Evolutionary conservation across 495 filamentous ascomycete genomes (phyloP), one percentile per base, ranked within the genome.

Genomic region (Staphylotrichum tortipilum): DNA sequence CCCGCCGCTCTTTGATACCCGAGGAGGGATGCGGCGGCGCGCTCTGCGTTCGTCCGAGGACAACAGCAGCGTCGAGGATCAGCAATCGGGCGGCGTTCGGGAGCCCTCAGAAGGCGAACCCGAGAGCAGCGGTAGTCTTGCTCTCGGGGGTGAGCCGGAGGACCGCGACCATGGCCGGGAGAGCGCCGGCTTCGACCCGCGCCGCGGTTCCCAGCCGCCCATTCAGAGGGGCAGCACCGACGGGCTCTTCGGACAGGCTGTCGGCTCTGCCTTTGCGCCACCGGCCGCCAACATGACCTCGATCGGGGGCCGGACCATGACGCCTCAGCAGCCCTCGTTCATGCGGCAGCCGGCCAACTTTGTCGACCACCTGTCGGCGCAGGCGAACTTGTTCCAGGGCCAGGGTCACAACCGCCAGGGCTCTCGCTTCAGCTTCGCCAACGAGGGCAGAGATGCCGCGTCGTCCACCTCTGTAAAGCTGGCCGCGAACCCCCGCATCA

Each of bases 91-190:
- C 7, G 69, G 68, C 11, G 59, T 59, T 15, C 55, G 59, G 9
- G 70, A 67, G 28, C 63, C 67, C 6, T 73, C 72, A 0, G 73
- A 75, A 38, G 68, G 63, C 33, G 75, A 79, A 38, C 79, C 81
- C 3, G 88, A 88, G 59, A 87, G 84, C 61, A 87, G 89, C 39
- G 73, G 73, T 10, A 96, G 90, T 60, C 74, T 94, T 29, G 88
- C 91, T 46, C 75, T 96, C 15, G 90, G 90, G 45, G 90, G 90
- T 8, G 89, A 95, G 57, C 89, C 89, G 0, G 90, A 96, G 57
- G 88, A 88, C 55, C 75, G 77, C 50, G 78, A 79, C 11, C 70
- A 66, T 35, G 60, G 58, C 37, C 77, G 76, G 34, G 76, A 79
- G 38, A 56, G 68, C 21, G 74, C 80, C 52, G 74, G 75, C 11